Evolutionary conservation across 169 alveolate species (phyloP).

Genomic region (Eimeria maxima): DNA sequence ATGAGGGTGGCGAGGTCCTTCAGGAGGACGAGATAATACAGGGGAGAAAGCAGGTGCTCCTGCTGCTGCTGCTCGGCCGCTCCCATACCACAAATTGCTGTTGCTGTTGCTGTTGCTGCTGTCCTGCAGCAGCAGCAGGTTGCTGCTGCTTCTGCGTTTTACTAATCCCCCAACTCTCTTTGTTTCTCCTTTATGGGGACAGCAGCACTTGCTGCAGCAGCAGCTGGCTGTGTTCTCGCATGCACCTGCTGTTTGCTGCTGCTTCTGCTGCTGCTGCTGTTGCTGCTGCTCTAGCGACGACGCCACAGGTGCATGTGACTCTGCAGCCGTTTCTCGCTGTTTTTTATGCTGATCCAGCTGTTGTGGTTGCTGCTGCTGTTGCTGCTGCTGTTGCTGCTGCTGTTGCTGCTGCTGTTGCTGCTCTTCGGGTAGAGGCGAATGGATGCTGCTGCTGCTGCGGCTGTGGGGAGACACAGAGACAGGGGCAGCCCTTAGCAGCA

Average conservation of each 20-base stretch:
- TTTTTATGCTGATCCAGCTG: no score
- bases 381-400: no score
- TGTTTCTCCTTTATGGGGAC: not conserved
- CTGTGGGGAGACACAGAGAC: not conserved
- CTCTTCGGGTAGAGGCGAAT: no score
- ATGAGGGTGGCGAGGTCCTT: no score
- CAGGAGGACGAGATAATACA: no score
- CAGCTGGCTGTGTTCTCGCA: not conserved
- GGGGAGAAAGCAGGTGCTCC: not conserved
- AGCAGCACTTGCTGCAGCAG: not conserved
- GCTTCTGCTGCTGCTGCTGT: not conserved
- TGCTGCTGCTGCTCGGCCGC: not conserved
- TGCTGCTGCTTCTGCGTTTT: conserved; percentile 48
- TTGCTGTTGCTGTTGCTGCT: conserved; percentile 24
- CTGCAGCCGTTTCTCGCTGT: no score
- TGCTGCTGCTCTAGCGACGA: not conserved
- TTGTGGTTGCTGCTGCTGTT: no score
- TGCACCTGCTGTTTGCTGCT: not conserved
- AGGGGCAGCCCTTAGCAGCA: conserved; percentile 11
- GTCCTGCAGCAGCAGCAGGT: conserved; percentile 46
- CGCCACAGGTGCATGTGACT: no score
- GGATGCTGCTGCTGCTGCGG: conserved; percentile 27
- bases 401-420: no score
- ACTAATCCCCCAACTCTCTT: not conserved
- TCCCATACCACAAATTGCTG: not conserved